Evolutionary conservation across 2,329 filamentous ascomycete species (phyloP), one percentile per base, ranked within the genome.

Genomic region (Domatiomyces catenatus): DNA sequence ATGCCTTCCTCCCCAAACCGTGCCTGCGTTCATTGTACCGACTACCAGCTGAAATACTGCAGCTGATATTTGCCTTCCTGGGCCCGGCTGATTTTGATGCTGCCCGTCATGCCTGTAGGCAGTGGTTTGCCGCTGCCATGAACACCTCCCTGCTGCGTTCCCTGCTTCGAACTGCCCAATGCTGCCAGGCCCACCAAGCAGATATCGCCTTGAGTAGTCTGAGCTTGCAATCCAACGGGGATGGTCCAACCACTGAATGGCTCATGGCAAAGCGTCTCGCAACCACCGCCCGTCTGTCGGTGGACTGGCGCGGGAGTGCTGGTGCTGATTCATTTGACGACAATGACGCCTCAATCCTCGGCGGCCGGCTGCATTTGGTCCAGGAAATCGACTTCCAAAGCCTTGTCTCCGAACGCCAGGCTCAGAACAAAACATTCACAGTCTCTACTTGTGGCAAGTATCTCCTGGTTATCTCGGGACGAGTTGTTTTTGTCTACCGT

Each of bases 41-140:
- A 10, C 47, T 60, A 12, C 75, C 75, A 1, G 58, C 63, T 8
- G 75, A 78, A 56, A 68, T 77, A 18, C 47, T 77, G 1, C 67
- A 72, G 44, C 63, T 71, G 5, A 69, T 77, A 4, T 74, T 70
- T 52, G 56, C 54, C 5, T 65, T 69, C 55, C 61, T 76, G 3
- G 57, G 62, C 12, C 73, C 74, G 0, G 62, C 64, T 20, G 71
- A 75, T 56, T 83, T 81, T 61, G 75, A 84, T 58, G 69, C 75
- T 49, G 77, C 79, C 15, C 71, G 80, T 17, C 74, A 76, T 54
- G 73, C 73, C 17, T 84, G 79, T 59, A 72, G 73, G 45, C 63
- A 65, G 36, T 84, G 77, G 80, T 77, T 81, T 67, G 63, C 71
- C 39, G 72, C 71, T 19, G 76, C 77, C 47, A 61, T 83, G n/a